Conservation (phyloP, 257 asterid species). For the Jasminum sambac region DNA sequence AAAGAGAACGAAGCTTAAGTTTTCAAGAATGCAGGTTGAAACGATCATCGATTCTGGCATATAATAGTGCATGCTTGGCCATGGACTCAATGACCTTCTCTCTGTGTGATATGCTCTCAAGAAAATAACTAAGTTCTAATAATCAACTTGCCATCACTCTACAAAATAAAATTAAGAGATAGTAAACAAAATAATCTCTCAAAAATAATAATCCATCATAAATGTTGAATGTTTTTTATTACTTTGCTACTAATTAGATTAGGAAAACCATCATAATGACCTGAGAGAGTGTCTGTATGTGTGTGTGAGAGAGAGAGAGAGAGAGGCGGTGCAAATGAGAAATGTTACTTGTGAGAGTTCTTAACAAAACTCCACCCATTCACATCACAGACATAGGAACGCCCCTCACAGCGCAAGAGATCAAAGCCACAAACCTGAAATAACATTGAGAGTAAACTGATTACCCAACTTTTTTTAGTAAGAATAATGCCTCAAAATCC, state of each 20-base stretch:
- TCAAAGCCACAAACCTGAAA: conserved; percentile 99
- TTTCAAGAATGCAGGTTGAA: neutral
- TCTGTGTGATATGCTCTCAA: neutral
- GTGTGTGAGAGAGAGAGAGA: neutral
- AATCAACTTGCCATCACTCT: neutral
- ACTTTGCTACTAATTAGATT: neutral
- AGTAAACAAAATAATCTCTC: neutral
- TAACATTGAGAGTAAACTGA: conserved; percentile 17
- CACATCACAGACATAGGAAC: conserved; percentile 96
- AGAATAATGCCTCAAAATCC: conserved; percentile 58
- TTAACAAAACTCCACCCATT: conserved; percentile 99
- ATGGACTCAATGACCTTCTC: neutral
- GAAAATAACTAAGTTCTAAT: neutral
- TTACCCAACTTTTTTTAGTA: neutral
- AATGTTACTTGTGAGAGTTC: conserved; percentile 84
- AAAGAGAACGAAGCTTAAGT: neutral
- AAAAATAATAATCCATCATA: neutral
- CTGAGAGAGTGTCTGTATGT: neutral
- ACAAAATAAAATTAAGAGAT: neutral
- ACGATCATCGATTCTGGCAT: neutral
- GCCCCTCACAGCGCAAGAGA: conserved; percentile 95
- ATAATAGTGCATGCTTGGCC: neutral
- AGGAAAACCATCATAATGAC: conserved; percentile 7
- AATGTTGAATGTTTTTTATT: neutral
- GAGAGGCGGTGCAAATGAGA: conserved; percentile 7